Evolutionary conservation across 257 asterid genomes (phyloP).

Genomic region (Solanum lycopersicoides): DNA sequence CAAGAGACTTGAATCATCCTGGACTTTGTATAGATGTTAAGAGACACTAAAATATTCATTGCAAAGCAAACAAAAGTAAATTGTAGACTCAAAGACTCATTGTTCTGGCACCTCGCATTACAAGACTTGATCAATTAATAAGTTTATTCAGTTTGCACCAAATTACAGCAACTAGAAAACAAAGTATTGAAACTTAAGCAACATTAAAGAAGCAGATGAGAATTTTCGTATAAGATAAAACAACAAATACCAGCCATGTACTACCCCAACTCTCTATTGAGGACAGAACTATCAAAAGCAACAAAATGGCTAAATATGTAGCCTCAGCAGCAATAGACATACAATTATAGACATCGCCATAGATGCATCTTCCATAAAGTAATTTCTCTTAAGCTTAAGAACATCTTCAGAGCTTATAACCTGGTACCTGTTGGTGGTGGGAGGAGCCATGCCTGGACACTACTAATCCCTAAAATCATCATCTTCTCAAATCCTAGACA

Average conservation of each 20-base stretch:
- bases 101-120: not conserved
- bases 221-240: not conserved
- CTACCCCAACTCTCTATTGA: not conserved
- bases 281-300: not conserved
- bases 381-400: not conserved
- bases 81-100: not conserved
- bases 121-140: not conserved
- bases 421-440: not conserved
- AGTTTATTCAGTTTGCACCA: not conserved
- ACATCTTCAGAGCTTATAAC: not conserved
- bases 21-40: not conserved
- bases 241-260: not conserved
- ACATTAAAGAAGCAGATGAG: not conserved
- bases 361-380: not conserved
- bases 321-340: not conserved
- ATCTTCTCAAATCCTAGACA: not conserved
- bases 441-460: not conserved
- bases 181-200: not conserved
- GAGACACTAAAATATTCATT: not conserved
- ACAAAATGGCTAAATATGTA: not conserved
- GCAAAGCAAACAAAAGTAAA: not conserved
- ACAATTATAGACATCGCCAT: not conserved
- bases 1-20: not conserved
- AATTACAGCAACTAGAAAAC: not conserved
- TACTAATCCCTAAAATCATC: not conserved